phyloP scores from a whole-genome alignment of 108 stramenopile species.

The Stephanodiscus triporus region DNA sequence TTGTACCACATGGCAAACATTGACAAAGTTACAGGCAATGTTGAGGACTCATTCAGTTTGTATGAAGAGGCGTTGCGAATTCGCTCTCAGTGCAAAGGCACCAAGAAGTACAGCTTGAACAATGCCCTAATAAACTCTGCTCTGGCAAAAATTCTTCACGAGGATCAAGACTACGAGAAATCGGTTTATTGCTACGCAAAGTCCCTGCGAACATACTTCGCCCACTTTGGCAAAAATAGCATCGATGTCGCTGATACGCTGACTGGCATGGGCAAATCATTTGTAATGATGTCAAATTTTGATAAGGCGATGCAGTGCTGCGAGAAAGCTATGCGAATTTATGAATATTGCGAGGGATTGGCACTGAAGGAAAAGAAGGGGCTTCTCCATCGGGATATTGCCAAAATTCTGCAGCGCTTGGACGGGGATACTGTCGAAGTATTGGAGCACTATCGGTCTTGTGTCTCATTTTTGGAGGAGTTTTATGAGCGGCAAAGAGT shows the following conservation, averaged over 20 bases:
- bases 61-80: conserved; percentile 33
- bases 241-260: conserved; percentile 46
- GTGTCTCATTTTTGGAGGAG: conserved; percentile 43
- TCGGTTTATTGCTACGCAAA: conserved; percentile 39
- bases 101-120: conserved; percentile 21
- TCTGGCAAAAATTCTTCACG: conserved; percentile 28
- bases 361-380: conserved; percentile 43
- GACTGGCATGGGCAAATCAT: conserved; percentile 42
- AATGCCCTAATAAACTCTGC: conserved; percentile 27
- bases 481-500: conserved; percentile 23
- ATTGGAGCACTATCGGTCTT: conserved; percentile 48
- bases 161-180: conserved; percentile 28
- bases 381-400: conserved; percentile 46
- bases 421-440: conserved; percentile 41
- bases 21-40: conserved; percentile 17
- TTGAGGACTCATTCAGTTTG: conserved; percentile 15
- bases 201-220: conserved; percentile 33
- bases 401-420: conserved; percentile 29
- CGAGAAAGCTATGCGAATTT: conserved; percentile 48
- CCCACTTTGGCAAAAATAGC: conserved; percentile 47
- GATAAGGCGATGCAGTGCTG: conserved; percentile 41
- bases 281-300: conserved; percentile 26
- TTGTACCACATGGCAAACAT: conserved; percentile 33
- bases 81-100: conserved; percentile 24
- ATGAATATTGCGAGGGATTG: conserved; percentile 32